phyloP scores from a whole-genome alignment of 2,329 filamentous ascomycete species.

The Sporothrix pseudoabietina region DNA sequence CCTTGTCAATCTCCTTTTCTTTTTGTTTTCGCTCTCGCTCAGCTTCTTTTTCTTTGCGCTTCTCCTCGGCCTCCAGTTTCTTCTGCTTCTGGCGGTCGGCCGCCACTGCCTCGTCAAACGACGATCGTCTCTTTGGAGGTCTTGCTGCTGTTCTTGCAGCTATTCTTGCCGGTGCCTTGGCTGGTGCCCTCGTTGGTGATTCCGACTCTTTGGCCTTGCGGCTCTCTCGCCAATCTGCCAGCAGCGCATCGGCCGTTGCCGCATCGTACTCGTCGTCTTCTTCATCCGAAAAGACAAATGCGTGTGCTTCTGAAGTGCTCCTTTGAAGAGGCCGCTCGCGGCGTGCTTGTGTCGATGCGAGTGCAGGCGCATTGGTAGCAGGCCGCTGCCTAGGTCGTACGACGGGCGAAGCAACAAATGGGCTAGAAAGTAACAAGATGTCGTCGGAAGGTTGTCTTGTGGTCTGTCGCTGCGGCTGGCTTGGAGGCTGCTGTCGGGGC shows the following conservation, averaged over 20 bases:
- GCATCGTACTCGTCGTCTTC: constrained; percentile 32
- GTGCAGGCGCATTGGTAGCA: background rate
- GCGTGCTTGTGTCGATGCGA: background rate
- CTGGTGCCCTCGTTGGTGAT: background rate
- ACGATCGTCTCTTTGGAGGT: background rate
- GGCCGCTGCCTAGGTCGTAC: background rate
- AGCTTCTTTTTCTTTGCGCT: constrained; percentile 53
- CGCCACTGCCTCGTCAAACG: background rate
- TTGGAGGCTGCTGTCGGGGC: background rate
- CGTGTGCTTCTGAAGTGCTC: constrained; percentile 28
- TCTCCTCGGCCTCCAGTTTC: constrained; percentile 44
- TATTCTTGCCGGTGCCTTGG: constrained; percentile 11
- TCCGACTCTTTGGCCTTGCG: constrained; percentile 9
- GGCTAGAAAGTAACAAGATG: constrained; percentile 24
- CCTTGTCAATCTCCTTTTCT: constrained; percentile 60
- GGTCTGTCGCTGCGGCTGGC: background rate
- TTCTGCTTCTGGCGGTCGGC: constrained; percentile 5
- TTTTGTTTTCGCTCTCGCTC: constrained; percentile 59
- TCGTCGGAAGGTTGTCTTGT: background rate
- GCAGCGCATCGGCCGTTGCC: background rate
- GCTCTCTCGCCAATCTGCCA: background rate
- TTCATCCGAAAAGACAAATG: constrained; percentile 25
- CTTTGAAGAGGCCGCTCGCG: constrained; percentile 14
- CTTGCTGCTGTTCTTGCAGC: background rate
- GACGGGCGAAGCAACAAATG: too few species aligned